Conservation (phyloP, 495 filamentous ascomycete genomes). For the Extremus antarcticus region DNA sequence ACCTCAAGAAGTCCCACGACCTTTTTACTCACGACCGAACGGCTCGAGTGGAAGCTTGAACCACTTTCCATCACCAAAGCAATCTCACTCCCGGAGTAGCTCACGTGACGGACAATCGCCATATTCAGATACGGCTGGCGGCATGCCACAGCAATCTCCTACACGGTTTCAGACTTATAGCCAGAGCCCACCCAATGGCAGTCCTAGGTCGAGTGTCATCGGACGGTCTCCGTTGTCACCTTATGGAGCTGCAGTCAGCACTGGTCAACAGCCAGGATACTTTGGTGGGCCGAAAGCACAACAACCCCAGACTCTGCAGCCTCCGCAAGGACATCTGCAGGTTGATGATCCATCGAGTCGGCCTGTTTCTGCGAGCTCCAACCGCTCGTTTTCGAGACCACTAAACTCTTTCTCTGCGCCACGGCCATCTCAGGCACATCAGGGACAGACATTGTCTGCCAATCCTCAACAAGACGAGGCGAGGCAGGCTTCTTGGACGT, state of each 20-base stretch:
- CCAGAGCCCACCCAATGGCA: constrained; percentile 1
- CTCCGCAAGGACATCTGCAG: background rate
- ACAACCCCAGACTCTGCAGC: background rate
- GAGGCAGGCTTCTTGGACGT: background rate
- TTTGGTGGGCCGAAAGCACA: constrained; percentile 4
- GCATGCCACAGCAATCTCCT: background rate
- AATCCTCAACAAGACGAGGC: background rate
- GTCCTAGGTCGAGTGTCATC: background rate
- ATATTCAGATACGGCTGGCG: background rate
- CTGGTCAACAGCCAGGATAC: constrained; percentile 3
- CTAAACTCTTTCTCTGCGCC: background rate
- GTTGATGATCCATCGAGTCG: background rate
- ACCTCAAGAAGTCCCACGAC: background rate
- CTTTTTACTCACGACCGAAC: constrained; percentile 2
- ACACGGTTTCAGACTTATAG: background rate
- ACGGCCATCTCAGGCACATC: background rate
- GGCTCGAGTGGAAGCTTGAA: constrained; percentile 12
- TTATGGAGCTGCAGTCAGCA: constrained; percentile 1
- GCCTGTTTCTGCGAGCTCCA: background rate
- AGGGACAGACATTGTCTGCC: background rate
- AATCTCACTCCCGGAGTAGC: background rate
- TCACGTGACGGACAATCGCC: constrained; percentile 3
- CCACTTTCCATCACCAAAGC: background rate
- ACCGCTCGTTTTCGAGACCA: background rate
- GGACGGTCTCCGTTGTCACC: constrained; percentile 1